phyloP scores from a whole-genome alignment of 208 protist species.

The Trypanosoma melophagium region DNA sequence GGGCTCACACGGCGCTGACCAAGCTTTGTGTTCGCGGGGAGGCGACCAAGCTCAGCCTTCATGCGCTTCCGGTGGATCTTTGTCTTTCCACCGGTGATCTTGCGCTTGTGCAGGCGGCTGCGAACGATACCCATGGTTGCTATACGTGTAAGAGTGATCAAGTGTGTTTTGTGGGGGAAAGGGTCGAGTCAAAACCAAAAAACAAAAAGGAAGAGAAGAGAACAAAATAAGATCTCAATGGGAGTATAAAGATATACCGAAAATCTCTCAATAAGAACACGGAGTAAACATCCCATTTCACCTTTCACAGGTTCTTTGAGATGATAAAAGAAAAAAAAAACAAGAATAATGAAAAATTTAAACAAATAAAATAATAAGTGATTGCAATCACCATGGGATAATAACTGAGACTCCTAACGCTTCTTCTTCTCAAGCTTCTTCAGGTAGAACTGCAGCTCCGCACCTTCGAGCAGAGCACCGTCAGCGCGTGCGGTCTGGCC shows the following conservation, averaged over 20 bases:
- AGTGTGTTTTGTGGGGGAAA: not conserved
- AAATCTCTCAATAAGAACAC: too few species aligned
- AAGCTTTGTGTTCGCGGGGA: constrained; percentile 97
- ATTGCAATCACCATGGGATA: not conserved
- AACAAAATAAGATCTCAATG: not conserved
- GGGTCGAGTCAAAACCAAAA: too few species aligned
- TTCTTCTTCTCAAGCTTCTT: constrained; percentile 98
- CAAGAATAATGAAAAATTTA: not conserved
- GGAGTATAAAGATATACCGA: not conserved
- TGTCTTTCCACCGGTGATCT: constrained; percentile 96
- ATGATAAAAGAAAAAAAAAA: not conserved
- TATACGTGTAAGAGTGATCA: not conserved
- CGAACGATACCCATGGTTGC: constrained; percentile 96
- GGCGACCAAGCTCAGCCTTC: constrained; percentile 97
- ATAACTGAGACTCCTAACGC: constrained; percentile 50
- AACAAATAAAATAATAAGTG: not conserved
- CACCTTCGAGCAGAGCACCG: constrained; percentile 99
- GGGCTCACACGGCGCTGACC: constrained; percentile 89
- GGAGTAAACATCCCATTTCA: too few species aligned
- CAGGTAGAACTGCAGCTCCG: constrained; percentile 99
- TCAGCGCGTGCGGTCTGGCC: constrained; percentile 98
- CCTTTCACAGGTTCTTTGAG: too few species aligned
- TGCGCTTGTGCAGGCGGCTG: constrained; percentile 97
- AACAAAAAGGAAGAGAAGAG: not conserved
- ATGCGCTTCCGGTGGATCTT: constrained; percentile 93